Conservation (phyloP, 768 basidiomycete species). For the Suillus sp. region DNA sequence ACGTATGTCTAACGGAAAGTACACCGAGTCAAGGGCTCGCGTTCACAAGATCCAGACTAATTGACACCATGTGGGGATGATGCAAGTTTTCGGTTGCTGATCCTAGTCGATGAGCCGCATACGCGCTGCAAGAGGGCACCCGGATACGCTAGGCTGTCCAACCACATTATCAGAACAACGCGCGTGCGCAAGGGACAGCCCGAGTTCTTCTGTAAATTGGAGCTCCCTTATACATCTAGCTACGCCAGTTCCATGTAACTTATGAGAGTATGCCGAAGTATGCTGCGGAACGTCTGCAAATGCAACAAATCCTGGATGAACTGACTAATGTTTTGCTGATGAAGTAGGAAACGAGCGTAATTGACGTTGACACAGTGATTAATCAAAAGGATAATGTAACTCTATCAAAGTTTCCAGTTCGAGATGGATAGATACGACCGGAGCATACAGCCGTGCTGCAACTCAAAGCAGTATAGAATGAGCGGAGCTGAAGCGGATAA, state of each 20-base stretch:
- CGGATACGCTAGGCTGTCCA: neutral
- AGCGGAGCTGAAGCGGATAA: constrained; percentile 87
- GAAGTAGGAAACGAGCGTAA: neutral
- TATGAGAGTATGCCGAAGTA: too few relatives aligned
- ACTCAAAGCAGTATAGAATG: constrained; percentile 93
- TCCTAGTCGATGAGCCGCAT: neutral
- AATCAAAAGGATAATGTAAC: neutral
- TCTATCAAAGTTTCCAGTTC: constrained; percentile 34
- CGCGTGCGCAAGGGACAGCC: neutral
- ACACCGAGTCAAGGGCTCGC: neutral
- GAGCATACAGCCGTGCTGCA: constrained; percentile 85
- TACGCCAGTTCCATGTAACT: too few relatives aligned
- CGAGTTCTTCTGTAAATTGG: neutral
- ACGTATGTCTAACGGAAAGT: neutral
- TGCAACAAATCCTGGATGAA: too few relatives aligned
- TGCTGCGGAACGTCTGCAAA: too few relatives aligned
- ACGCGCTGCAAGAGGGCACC: neutral
- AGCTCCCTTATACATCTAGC: too few relatives aligned
- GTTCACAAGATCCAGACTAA: neutral
- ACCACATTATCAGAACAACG: neutral
- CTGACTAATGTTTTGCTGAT: too few relatives aligned
- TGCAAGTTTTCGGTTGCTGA: neutral
- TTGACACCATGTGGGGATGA: neutral
- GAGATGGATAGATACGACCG: constrained; percentile 88
- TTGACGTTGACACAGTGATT: neutral